Evolutionary conservation across 352 stramenopile species (phyloP).

Genomic region (Globisporangium nagaii): DNA sequence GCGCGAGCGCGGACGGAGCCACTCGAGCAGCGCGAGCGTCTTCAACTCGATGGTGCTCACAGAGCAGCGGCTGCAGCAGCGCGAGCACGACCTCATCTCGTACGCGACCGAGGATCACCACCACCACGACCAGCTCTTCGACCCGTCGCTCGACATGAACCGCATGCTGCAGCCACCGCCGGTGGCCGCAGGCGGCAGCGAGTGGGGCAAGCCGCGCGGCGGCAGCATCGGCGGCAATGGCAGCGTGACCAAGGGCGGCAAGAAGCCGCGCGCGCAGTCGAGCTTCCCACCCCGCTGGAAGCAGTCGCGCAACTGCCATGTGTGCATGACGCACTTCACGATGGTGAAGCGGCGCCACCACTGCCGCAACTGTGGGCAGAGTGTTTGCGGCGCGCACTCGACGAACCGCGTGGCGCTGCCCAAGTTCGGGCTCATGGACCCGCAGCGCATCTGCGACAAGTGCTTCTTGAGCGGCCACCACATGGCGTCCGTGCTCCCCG

Average conservation of each 20-base stretch:
- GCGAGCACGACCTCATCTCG: constrained; percentile 59
- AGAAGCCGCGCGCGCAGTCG: constrained; percentile 30
- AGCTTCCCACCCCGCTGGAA: constrained; percentile 73
- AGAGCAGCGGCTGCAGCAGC: constrained; percentile 57
- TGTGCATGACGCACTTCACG: constrained; percentile 54
- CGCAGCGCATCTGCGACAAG: constrained; percentile 75
- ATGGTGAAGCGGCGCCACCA: constrained; percentile 72
- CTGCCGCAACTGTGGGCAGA: constrained; percentile 77
- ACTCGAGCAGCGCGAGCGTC: constrained; percentile 14
- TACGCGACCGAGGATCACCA: constrained; percentile 47
- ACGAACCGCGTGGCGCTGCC: constrained; percentile 73
- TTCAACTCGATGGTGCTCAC: constrained; percentile 47
- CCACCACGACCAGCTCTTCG: constrained; percentile 21
- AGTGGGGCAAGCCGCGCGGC: constrained; percentile 2
- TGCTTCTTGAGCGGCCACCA: constrained; percentile 71
- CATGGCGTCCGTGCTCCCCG: constrained; percentile 26
- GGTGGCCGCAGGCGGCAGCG: constrained; percentile 2
- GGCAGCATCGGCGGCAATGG: background rate
- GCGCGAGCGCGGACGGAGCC: constrained; percentile 8
- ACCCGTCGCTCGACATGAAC: constrained; percentile 7
- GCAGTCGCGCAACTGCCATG: constrained; percentile 64
- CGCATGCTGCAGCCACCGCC: background rate
- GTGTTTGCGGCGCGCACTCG: constrained; percentile 66
- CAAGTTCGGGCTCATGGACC: constrained; percentile 65
- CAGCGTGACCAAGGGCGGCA: background rate